phyloP scores from a whole-genome alignment of 495 filamentous ascomycete genomes.

The Hyaloscypha hepaticicola region DNA sequence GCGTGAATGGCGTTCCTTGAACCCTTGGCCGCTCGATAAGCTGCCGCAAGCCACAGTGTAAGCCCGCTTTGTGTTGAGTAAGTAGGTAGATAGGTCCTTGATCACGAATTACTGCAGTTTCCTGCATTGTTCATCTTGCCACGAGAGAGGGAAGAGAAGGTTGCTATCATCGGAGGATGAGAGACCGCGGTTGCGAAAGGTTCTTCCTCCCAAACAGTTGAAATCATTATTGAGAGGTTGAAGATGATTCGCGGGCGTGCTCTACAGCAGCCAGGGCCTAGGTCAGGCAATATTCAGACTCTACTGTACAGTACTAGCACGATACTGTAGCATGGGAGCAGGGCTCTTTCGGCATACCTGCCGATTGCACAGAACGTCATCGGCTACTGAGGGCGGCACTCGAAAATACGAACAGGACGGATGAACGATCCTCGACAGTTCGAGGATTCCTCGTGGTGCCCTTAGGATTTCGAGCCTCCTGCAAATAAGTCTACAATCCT shows the following conservation, averaged over 20 bases:
- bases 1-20: slow-evolving; percentile 4
- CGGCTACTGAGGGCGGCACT: slow-evolving; percentile 16
- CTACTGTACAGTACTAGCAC: neutral
- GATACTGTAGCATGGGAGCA: neutral
- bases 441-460: neutral
- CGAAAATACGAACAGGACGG: neutral
- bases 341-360: slow-evolving; percentile 19
- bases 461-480: neutral
- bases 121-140: neutral
- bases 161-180: too few relatives aligned
- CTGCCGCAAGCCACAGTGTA: slow-evolving; percentile 17
- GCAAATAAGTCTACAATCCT: too few relatives aligned
- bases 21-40: slow-evolving; percentile 24
- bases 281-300: neutral
- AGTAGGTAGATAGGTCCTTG: neutral
- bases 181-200: neutral
- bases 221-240: neutral
- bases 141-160: neutral
- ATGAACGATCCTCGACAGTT: neutral
- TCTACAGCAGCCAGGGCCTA: neutral
- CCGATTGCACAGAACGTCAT: slow-evolving; percentile 14
- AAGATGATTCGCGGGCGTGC: neutral
- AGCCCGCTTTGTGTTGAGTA: neutral
- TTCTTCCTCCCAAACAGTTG: too few relatives aligned
- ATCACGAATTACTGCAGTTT: neutral